Percentiles rank a stretch among this genome's conserved stretches.
Conservation (phyloP, 1,284 basidiomycete species). For the Ceratobasidium sp. region DNA sequence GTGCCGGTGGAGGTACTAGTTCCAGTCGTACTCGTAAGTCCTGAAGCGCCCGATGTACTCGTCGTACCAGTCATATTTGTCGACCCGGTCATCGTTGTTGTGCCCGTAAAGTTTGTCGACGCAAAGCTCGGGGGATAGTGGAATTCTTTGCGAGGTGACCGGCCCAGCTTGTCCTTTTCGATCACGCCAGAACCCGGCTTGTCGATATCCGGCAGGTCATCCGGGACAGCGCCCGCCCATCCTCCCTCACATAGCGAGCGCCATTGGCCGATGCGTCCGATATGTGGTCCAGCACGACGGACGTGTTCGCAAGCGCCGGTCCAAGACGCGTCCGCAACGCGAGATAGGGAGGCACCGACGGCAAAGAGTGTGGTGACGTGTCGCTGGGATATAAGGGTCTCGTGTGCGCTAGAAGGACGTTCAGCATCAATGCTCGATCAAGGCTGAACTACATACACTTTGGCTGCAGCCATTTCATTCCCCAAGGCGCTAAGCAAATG, state of each 20-base stretch:
- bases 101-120: neutral
- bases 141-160: slow-evolving; percentile 12
- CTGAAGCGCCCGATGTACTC: neutral
- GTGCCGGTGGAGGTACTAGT: neutral
- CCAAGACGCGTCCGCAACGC: slow-evolving; percentile 80
- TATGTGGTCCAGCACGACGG: slow-evolving; percentile 65
- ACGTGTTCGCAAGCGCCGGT: slow-evolving; percentile 71
- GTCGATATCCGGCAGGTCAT: slow-evolving; percentile 58
- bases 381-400: slow-evolving; percentile 64
- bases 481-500: slow-evolving; percentile 73
- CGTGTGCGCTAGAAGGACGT: slow-evolving; percentile 52
- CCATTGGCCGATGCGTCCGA: slow-evolving; percentile 75
- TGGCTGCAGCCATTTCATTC: slow-evolving; percentile 77
- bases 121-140: slow-evolving; percentile 9
- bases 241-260: slow-evolving; percentile 73
- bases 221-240: slow-evolving; percentile 66
- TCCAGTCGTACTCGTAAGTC: neutral
- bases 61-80: neutral
- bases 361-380: slow-evolving; percentile 65
- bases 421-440: neutral
- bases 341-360: slow-evolving; percentile 67
- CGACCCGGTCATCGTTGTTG: neutral
- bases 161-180: neutral
- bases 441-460: slow-evolving; percentile 61
- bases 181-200: slow-evolving; percentile 37